These are phyloP conservation scores for Prunus padus DNA, from an alignment of 306 rosid species.

Conservation along the genomic window DNA sequence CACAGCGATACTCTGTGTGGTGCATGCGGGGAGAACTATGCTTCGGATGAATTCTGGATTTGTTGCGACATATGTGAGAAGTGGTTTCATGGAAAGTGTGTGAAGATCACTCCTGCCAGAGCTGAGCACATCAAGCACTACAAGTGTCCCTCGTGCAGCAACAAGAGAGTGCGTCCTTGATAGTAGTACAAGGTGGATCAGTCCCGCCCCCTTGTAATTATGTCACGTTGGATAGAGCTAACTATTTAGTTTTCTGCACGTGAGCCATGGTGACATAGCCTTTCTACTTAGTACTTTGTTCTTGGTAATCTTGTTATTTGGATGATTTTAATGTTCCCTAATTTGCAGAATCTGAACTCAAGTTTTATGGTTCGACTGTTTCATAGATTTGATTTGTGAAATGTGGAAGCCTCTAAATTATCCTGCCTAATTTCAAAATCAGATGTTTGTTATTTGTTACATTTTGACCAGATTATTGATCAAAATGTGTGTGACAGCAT, in stretches of 20 bases:
- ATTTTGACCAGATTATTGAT: background rate
- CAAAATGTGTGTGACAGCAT: too few relatives aligned
- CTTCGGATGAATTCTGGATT: constrained; percentile 63
- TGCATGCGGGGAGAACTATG: constrained; percentile 51
- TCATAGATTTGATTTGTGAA: background rate
- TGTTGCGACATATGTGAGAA: constrained; percentile 59
- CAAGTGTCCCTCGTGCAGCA: constrained; percentile 71
- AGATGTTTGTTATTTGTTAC: background rate
- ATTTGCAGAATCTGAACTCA: constrained; percentile 29
- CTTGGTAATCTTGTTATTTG: constrained; percentile 28
- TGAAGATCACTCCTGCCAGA: constrained; percentile 62
- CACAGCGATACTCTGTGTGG: constrained; percentile 63
- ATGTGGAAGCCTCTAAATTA: constrained; percentile 10
- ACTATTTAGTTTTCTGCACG: constrained; percentile 34
- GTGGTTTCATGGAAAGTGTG: constrained; percentile 71
- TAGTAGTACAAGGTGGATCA: constrained; percentile 21
- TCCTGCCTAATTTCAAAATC: background rate
- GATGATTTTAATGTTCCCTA: constrained; percentile 16
- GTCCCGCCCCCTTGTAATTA: constrained; percentile 31
- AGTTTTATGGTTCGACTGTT: background rate
- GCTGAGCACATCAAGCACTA: constrained; percentile 69
- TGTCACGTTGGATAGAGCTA: constrained; percentile 40
- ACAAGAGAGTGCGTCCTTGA: constrained; percentile 63
- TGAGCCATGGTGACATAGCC: constrained; percentile 33
- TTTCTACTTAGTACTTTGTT: constrained; percentile 26